Evolutionary conservation across 108 stramenopile species (phyloP), one percentile per base, ranked within the genome.

Genomic region (Nitzschia sp.): DNA sequence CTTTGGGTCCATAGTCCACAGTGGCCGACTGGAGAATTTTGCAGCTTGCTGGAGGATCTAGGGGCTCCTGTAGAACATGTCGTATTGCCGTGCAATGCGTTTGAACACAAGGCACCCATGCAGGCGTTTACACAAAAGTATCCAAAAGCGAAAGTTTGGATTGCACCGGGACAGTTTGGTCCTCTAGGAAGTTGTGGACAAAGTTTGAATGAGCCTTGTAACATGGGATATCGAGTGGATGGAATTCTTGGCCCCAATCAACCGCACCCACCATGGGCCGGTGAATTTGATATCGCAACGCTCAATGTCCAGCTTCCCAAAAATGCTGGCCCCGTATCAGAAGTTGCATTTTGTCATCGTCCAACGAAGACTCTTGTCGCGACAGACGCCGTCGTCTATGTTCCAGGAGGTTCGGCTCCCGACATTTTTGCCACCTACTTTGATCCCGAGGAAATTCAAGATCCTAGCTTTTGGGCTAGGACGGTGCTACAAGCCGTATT

Each of bases 401-500:
- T 79, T 30, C 79, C 79, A 11, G 48, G 33, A 2, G 62, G 23
- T 24, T 11, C 24, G 19, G 28, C 73, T 3, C 66, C 67, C 17
- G 47, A 49, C 1, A 79, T 83, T 17, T 78, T 87, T n/a, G 17
- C 59, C 42, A 80, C 85, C 31, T 82, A 80, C 66, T 85, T 85
- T 57, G 78, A 82, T 35, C 30, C 32, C 33, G 59, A 2, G 8
- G 38, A 60, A n/a, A 5, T 45, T 26, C 26, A 64, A 27, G 76
- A 85, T 47, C 74, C 74, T 28, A 74, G 71, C 21, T 87, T 87
- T 71, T 87, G 86, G 86, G 77, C 86, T 11, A 35, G 62, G 11
- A 77, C 76, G 18, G 86, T 87, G 0, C 53, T 87, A 3, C 86
- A 87, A 45, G 83, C 83, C 3, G 83, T 87, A 3, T 87, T 87